phyloP scores from a whole-genome alignment of 179 eudicot species.

The Vitellaria paradoxa region DNA sequence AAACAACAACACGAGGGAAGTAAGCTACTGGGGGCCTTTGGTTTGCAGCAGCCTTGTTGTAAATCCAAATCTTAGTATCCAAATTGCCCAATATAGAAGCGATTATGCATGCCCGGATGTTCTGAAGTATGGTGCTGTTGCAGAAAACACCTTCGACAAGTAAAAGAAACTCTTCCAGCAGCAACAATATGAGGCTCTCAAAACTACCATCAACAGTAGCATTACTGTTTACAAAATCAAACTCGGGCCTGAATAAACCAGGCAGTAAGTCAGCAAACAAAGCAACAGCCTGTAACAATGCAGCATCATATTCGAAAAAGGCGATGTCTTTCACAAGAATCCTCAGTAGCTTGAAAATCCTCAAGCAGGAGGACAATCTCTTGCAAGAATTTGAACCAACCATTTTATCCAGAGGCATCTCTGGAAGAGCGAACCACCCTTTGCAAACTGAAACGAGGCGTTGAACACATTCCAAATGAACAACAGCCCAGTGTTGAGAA shows the following conservation, averaged over 20 bases:
- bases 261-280: constrained; percentile 65
- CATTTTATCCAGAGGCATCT: constrained; percentile 53
- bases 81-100: constrained; percentile 63
- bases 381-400: constrained; percentile 38
- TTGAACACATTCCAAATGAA: constrained; percentile 63
- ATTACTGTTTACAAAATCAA: constrained; percentile 59
- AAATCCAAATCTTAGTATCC: constrained; percentile 60
- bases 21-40: constrained; percentile 70
- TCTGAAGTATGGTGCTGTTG: constrained; percentile 53
- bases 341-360: constrained; percentile 70
- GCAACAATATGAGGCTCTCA: constrained; percentile 54
- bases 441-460: constrained; percentile 59
- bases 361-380: constrained; percentile 55
- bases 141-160: constrained; percentile 57
- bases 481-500: constrained; percentile 78
- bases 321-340: constrained; percentile 53
- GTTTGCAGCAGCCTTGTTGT: constrained; percentile 47
- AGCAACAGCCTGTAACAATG: constrained; percentile 57
- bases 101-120: constrained; percentile 62
- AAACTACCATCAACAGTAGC: constrained; percentile 50
- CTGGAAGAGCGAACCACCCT: constrained; percentile 50
- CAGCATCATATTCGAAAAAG: constrained; percentile 49
- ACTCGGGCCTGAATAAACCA: constrained; percentile 53
- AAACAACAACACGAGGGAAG: constrained; percentile 74
- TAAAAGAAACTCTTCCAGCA: constrained; percentile 80